These are phyloP conservation scores for Beta vulgaris DNA, from an alignment of 148 eudicot genomes.

Conservation along the genomic window DNA sequence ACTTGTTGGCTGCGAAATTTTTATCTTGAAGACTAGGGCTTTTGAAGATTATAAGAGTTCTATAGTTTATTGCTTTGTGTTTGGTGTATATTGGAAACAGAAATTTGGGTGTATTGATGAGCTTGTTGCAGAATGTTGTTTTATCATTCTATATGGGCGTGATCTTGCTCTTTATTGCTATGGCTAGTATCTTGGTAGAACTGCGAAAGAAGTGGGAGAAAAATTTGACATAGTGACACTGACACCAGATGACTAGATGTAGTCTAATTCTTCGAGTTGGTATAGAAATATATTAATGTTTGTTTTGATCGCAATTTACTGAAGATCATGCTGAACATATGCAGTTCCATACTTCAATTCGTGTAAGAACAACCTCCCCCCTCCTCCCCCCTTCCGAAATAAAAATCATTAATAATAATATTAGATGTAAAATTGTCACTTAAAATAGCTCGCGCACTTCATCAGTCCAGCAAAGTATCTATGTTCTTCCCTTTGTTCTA, in stretches of 20 bases:
- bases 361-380: too few species aligned
- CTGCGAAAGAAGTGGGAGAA: not conserved
- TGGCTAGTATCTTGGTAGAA: not conserved
- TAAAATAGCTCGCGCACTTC: not conserved
- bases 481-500: not conserved
- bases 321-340: not conserved
- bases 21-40: not conserved
- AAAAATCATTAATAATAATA: too few species aligned
- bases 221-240: not conserved
- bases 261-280: not conserved
- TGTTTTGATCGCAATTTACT: not conserved
- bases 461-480: not conserved
- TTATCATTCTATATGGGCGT: not conserved
- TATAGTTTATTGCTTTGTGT: not conserved
- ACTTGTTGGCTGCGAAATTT: not conserved
- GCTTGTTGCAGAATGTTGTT: too few species aligned
- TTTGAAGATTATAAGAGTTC: not conserved
- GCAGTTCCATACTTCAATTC: not conserved
- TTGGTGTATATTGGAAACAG: not conserved
- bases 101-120: not conserved
- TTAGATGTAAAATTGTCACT: too few species aligned
- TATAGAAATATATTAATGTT: not conserved
- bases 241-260: not conserved
- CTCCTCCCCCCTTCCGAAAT: too few species aligned
- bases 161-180: not conserved